Base-by-base conservation (phyloP, 2,329 filamentous ascomycete species). In the Colletotrichum tofieldiae region DNA sequence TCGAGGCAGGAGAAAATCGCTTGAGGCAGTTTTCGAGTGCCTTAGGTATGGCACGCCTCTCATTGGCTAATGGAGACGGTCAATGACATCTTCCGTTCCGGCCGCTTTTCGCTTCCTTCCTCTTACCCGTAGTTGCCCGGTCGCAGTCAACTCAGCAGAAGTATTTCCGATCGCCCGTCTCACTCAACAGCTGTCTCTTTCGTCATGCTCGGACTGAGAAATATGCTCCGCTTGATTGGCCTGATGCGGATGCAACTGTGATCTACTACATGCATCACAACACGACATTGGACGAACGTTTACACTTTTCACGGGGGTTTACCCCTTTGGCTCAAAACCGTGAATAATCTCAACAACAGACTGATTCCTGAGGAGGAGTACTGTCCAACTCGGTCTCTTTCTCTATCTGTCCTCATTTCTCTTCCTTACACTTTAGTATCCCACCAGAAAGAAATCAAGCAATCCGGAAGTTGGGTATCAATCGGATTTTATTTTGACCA, bases 11-110 rank as follows among this genome's bases (percentile, higher is more conserved):
- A 71, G 71, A 73, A 73, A 73, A 73, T 73, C 71, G 71, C 67
- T 62, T 73, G 71, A 73, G 71, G 71, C 62, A 73, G 71, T 71
- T 73, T 73, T 71, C 71, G 67, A 73, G 23, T 72, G 70, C 70
- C 70, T 72, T 72, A 72, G 70, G 70, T 70, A 71, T 73, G 71
- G 71, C 23, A 26, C 35, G 47, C 23, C 54, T 56, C 71, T 73
- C 61, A 73, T 73, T 73, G 71, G 71, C 41, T 45, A 26, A 45
- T 72, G 61, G 47, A 7, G 16, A 61, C 71, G 67, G 71, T 67
- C 49, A 23, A 54, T 64, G 52, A 70, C 66, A 72, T 72, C 58
- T 70, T 72, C 70, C 70, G 70, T 41, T 72, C 70, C 70, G 70
- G 60, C 32, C 23, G 16, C 39, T 72, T 70, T 56, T 70, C 70